phyloP scores from a whole-genome alignment of 768 basidiomycete genomes.

The Rhodosporidiobolus odoratus region DNA sequence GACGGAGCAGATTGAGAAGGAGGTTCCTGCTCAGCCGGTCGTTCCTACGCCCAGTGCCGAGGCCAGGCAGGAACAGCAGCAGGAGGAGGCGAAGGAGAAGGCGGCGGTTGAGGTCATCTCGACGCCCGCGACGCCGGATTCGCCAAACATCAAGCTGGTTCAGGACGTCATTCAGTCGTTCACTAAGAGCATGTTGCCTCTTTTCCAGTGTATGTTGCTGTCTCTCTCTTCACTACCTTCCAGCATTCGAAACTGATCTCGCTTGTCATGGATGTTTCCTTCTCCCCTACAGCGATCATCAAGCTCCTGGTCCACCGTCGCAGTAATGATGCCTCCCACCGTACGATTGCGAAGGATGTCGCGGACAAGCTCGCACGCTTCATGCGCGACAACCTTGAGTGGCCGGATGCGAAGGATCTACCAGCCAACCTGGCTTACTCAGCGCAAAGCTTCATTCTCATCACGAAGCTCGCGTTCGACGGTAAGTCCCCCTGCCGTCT shows the following conservation, averaged over 20 bases:
- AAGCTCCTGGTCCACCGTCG: slow-evolving; percentile 75
- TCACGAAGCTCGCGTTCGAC: slow-evolving; percentile 57
- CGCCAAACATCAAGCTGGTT: slow-evolving; percentile 64
- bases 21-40: background rate
- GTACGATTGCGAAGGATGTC: slow-evolving; percentile 50
- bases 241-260: background rate
- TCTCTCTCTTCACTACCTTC: slow-evolving; percentile 45
- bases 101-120: slow-evolving; percentile 26
- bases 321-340: slow-evolving; percentile 59
- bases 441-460: slow-evolving; percentile 56
- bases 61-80: slow-evolving; percentile 8
- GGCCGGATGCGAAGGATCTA: slow-evolving; percentile 47
- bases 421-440: slow-evolving; percentile 53
- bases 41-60: background rate
- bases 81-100: slow-evolving; percentile 26
- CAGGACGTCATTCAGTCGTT: slow-evolving; percentile 74
- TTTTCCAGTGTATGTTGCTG: slow-evolving; percentile 64
- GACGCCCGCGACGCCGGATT: slow-evolving; percentile 25
- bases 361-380: slow-evolving; percentile 66
- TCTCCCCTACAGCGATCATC: slow-evolving; percentile 56
- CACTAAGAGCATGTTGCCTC: slow-evolving; percentile 67
- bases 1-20: slow-evolving; percentile 47
- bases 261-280: no score
- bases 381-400: slow-evolving; percentile 57
- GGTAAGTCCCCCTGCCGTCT: slow-evolving; percentile 49